Evolutionary conservation across 2,329 filamentous ascomycete genomes (phyloP).

Genomic region (Phyllosticta paracitricarpa): DNA sequence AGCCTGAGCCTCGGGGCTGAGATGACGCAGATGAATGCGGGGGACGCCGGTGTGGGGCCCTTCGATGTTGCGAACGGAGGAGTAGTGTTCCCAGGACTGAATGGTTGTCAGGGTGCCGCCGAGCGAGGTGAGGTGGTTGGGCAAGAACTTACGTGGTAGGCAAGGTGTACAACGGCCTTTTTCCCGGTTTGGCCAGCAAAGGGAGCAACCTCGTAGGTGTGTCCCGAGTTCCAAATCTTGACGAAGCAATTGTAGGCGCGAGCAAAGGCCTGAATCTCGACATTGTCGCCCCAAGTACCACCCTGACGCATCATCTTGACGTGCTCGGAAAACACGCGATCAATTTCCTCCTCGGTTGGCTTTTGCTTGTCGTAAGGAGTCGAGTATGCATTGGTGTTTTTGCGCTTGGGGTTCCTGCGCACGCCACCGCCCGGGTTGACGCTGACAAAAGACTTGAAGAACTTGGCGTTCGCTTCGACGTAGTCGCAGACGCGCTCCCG

Average conservation of each 20-base stretch:
- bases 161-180: slow-evolving; percentile 44
- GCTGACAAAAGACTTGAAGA: slow-evolving; percentile 56
- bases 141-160: slow-evolving; percentile 48
- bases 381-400: slow-evolving; percentile 39
- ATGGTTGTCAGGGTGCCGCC: slow-evolving; percentile 15
- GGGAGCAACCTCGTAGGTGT: slow-evolving; percentile 40
- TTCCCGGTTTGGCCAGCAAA: slow-evolving; percentile 20
- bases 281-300: slow-evolving; percentile 55
- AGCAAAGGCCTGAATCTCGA: slow-evolving; percentile 58
- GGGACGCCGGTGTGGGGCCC: slow-evolving; percentile 50
- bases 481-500: slow-evolving; percentile 50
- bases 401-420: slow-evolving; percentile 41
- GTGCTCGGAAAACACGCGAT: slow-evolving; percentile 44
- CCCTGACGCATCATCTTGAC: slow-evolving; percentile 50
- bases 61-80: slow-evolving; percentile 51
- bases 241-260: slow-evolving; percentile 52
- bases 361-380: slow-evolving; percentile 32
- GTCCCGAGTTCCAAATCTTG: slow-evolving; percentile 49
- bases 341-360: slow-evolving; percentile 45
- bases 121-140: background rate
- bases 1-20: slow-evolving; percentile 28
- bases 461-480: slow-evolving; percentile 49
- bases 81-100: slow-evolving; percentile 56
- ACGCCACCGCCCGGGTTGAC: slow-evolving; percentile 32
- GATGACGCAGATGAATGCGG: slow-evolving; percentile 30